Conservation (phyloP, 345 rosid species). For the Erucastrum elatum region DNA sequence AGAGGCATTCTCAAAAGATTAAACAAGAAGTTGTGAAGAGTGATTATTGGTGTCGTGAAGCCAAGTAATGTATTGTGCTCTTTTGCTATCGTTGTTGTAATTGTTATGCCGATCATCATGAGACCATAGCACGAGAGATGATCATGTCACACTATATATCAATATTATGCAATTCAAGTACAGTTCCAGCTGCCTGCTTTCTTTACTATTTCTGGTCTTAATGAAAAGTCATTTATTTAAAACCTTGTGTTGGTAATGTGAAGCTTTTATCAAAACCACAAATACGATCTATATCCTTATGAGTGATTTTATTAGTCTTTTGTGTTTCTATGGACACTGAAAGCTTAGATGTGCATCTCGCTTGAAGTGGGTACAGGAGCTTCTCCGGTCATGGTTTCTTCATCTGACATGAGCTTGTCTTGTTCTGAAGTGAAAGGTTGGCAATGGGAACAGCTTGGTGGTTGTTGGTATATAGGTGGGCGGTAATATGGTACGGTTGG, state of each 20-base stretch:
- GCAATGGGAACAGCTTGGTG: constrained; percentile 32
- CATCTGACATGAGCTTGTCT: constrained; percentile 15
- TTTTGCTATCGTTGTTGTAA: no score
- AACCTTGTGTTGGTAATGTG: constrained; percentile 15
- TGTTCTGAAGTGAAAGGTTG: constrained; percentile 16
- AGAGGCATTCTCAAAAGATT: no score
- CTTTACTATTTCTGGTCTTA: neutral
- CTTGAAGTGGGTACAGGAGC: constrained; percentile 30
- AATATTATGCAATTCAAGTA: neutral
- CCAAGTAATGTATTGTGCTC: no score
- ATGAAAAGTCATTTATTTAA: constrained; percentile 16
- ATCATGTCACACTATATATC: neutral
- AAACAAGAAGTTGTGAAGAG: no score
- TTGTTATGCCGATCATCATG: no score
- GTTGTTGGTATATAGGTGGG: constrained; percentile 13
- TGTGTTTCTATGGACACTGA: constrained; percentile 9
- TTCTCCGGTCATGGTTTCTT: constrained; percentile 31
- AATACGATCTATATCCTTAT: neutral
- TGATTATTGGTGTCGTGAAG: no score
- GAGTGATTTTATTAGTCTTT: neutral
- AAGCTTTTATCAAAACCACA: constrained; percentile 25
- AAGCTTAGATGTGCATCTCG: constrained; percentile 35
- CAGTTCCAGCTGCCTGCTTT: neutral
- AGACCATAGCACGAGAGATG: neutral
- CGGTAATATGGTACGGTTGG: constrained; percentile 23